These are phyloP conservation scores for Rosa rugosa DNA, from an alignment of 306 rosid genomes.

Conservation along the genomic window DNA sequence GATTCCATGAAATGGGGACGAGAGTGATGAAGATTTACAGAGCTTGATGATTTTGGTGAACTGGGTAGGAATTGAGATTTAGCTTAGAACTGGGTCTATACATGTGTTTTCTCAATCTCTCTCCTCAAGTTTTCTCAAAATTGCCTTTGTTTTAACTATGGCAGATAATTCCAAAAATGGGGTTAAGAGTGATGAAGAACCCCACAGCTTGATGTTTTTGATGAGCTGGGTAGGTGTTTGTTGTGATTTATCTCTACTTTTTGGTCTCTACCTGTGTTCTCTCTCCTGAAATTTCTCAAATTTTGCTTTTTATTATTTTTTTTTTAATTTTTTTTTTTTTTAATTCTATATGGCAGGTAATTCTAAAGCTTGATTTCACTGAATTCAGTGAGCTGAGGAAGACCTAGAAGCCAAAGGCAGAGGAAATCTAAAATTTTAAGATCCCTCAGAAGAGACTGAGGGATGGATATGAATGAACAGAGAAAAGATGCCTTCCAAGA, in stretches of 20 bases:
- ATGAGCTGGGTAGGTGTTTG: slow-evolving; percentile 8
- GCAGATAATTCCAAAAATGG: neutral
- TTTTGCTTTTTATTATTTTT: neutral
- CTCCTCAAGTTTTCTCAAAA: neutral
- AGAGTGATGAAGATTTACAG: slow-evolving; percentile 4
- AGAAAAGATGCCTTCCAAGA: slow-evolving; percentile 11
- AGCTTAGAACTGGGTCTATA: neutral
- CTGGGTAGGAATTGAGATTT: neutral
- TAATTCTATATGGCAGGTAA: neutral
- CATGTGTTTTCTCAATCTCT: neutral
- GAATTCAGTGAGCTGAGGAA: slow-evolving; percentile 7
- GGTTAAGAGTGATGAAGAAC: slow-evolving; percentile 1
- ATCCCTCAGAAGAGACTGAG: slow-evolving; percentile 2
- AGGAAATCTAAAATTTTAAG: neutral
- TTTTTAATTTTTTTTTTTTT: too few relatives aligned
- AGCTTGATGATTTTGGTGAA: slow-evolving; percentile 9
- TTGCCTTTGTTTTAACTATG: neutral
- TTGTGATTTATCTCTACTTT: neutral
- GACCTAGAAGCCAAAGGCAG: neutral
- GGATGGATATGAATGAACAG: slow-evolving; percentile 16
- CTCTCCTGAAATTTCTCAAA: neutral
- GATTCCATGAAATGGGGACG: neutral
- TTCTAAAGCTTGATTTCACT: neutral
- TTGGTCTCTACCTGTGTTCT: neutral
- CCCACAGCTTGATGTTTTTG: neutral